These are phyloP conservation scores for Penicillium sumatraense DNA, from an alignment of 2,329 filamentous ascomycete genomes.

Conservation along the genomic window DNA sequence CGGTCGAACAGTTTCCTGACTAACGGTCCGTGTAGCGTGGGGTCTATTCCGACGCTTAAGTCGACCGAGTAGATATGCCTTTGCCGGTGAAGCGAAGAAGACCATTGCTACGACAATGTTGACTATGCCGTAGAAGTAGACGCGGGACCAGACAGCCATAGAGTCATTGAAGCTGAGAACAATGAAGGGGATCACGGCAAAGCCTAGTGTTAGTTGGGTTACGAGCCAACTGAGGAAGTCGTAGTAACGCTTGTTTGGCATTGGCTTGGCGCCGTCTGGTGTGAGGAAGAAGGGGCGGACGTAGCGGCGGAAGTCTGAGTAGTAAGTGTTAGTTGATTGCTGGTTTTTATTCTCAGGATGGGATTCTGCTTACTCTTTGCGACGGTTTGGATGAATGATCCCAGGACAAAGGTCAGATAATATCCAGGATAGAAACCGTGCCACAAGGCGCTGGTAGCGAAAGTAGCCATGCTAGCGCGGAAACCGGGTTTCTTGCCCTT, in stretches of 20 bases:
- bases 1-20: constrained; percentile 63
- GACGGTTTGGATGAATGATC: constrained; percentile 86
- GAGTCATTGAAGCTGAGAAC: constrained; percentile 74
- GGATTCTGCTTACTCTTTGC: constrained; percentile 85
- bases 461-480: constrained; percentile 89
- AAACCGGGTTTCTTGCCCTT: constrained; percentile 96
- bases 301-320: constrained; percentile 82
- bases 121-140: constrained; percentile 85
- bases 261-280: constrained; percentile 70
- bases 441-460: constrained; percentile 94
- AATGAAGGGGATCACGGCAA: constrained; percentile 82
- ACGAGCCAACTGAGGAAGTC: constrained; percentile 75
- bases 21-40: constrained; percentile 51
- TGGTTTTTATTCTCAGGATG: too few species aligned
- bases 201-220: constrained; percentile 84
- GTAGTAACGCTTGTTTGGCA: constrained; percentile 80
- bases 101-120: constrained; percentile 67
- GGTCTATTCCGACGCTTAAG: constrained; percentile 62
- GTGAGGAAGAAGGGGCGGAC: constrained; percentile 92
- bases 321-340: constrained; percentile 21
- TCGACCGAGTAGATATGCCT: constrained; percentile 60
- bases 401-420: constrained; percentile 87
- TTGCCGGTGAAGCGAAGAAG: constrained; percentile 82
- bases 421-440: constrained; percentile 98
- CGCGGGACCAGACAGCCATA: constrained; percentile 76